Evolutionary conservation across 1,284 basidiomycete genomes (phyloP), one percentile per base, ranked within the genome.

Genomic region (Malassezia pachydermatis): DNA sequence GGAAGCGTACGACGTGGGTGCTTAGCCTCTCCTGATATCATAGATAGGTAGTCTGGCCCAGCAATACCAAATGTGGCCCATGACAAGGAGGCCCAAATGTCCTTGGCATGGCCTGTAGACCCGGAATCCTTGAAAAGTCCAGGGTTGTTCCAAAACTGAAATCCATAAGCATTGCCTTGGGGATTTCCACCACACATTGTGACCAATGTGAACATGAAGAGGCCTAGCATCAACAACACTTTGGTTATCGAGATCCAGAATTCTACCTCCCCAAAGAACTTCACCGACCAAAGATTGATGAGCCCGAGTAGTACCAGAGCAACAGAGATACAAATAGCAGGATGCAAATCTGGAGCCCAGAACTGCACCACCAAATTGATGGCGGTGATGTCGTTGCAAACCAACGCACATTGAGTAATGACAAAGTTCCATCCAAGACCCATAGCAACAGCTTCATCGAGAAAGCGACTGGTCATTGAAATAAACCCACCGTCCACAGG

Each of bases 1-100:
- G 62, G 60, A 16, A 66, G 58, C 35, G 68, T 67, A 29, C 51
- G 55, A 13, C 72, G 58, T 4, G 75, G 75, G 62, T 73, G 73
- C 43, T 60, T 61, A 2, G 72, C 72, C 59, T 86, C 84, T 23
- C 80, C 74, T 24, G 85, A 86, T 48, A 85, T 77, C 70, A 88
- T 81, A 29, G 85, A 86, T 27, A 88, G 84, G 53, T 88, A 83
- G 70, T 90, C 87, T 10, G 86, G 87, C 35, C 36, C 80, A 80
- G 39, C 83, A 75, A 82, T 88, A 9, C 83, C 84, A 76, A 88
- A 90, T 3, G 84, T 84, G 5, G 86, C 84, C 19, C 73, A 58
- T 16, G 71, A 56, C 20, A 73, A 58, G 17, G 69, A 57, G 4
- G 48, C 48, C 41, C 63, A 65, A 57, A 72, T 71, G 5, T 64